Conservation (phyloP, 306 rosid species). For the Cucumis melo region DNA sequence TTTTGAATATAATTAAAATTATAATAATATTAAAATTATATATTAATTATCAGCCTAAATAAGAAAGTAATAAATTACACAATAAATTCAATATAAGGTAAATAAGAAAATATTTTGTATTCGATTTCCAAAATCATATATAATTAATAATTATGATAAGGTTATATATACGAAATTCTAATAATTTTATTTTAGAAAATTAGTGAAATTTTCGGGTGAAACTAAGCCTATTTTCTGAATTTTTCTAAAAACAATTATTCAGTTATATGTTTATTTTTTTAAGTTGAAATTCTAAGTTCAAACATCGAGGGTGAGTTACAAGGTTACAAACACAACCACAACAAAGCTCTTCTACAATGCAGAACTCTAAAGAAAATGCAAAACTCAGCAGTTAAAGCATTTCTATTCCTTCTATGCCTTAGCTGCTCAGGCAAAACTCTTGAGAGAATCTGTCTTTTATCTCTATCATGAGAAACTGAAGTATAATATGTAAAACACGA, state of each 20-base stretch:
- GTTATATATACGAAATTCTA: no score
- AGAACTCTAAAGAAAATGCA: not conserved
- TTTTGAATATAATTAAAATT: no score
- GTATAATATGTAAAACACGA: not conserved
- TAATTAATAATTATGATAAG: no score
- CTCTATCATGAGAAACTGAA: not conserved
- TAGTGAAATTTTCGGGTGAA: no score
- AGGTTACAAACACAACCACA: not conserved
- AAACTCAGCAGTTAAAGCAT: not conserved
- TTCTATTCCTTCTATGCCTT: not conserved
- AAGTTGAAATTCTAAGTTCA: not conserved
- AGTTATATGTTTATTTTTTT: not conserved
- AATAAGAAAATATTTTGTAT: no score
- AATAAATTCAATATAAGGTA: no score
- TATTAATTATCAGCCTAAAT: no score
- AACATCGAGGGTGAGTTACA: not conserved
- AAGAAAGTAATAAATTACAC: no score
- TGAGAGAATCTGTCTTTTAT: not conserved
- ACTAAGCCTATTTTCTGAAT: no score
- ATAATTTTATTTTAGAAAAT: no score
- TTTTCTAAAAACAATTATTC: not conserved
- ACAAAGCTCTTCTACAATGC: not conserved
- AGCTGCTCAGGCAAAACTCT: not conserved
- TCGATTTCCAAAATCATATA: no score
- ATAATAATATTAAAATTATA: no score